Conservation (phyloP, 1,139 yeast genomes). For the Taiozyma sp. region DNA sequence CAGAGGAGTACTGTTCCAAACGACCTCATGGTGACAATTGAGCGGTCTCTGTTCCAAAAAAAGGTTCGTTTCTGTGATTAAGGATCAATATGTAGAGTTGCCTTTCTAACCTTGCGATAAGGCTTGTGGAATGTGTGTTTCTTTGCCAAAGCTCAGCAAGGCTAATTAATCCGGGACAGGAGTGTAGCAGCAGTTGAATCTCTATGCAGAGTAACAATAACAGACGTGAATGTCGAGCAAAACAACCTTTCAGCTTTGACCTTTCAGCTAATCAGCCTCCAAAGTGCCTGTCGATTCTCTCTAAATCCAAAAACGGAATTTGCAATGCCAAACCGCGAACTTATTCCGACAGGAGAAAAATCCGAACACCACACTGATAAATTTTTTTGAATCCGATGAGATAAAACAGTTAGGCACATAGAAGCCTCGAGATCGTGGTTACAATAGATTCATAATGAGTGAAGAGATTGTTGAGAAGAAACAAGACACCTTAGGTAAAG, state of each 20-base stretch:
- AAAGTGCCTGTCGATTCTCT: background rate
- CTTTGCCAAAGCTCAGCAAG: background rate
- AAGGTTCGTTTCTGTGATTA: background rate
- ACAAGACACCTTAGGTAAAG: constrained; percentile 3
- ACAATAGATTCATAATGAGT: constrained; percentile 1
- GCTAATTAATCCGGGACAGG: background rate
- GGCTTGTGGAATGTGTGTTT: background rate
- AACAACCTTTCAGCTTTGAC: background rate
- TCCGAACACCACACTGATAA: constrained; percentile 3
- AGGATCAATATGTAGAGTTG: background rate
- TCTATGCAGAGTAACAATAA: background rate
- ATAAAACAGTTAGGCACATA: background rate
- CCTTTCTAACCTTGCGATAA: background rate
- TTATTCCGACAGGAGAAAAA: background rate
- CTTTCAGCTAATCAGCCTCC: background rate
- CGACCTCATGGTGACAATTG: background rate
- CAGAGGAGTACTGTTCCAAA: background rate
- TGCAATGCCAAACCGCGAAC: background rate
- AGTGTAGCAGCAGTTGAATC: background rate
- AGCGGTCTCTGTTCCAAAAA: background rate
- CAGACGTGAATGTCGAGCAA: background rate
- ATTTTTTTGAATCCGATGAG: background rate
- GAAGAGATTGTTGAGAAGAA: background rate
- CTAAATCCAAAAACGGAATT: background rate
- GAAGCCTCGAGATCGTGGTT: background rate